Base-by-base conservation (phyloP, 306 rosid genomes). In the Cajanus cajan region DNA sequence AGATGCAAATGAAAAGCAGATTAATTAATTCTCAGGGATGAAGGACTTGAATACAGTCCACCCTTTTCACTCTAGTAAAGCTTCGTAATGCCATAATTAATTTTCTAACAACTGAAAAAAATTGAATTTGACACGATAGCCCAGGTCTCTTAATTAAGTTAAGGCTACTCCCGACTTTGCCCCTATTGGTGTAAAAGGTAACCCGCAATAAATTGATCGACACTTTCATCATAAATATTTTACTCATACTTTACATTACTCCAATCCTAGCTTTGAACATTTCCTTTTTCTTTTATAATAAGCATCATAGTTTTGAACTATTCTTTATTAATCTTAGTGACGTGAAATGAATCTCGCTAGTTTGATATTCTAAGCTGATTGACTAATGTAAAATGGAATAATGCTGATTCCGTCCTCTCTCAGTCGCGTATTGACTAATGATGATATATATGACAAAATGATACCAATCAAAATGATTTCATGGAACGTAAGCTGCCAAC, bases 401-500 rank as follows among this genome's bases (percentile, higher is more conserved):
- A 72, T 72, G 77, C 37, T 71, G 77, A 51, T 51, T 71, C 64
- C 18, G 34, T 11, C 2, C 22, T n/a, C n/a, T n/a, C n/a, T n/a
- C n/a, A n/a, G n/a, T n/a, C n/a, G 68, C 72, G 71, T 59, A 8
- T 21, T 5, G 62, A 16, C 68, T 71, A 16, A 50, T 19, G 5
- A 3, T 63, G 2, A 54, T 4, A 21, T 4, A 33, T 22, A 5
- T 36, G 18, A 61, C 45, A 8, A 39, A 81, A 66, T 73, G 65
- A 31, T 31, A 40, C 24, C 40, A 37, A n/a, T 16, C 5, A 12
- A 83, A 63, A 63, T 36, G 43, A 19, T 19, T 61, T 61, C 4
- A 62, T 62, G 43, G 58, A 57, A 83, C 64, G 65, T 68, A 85
- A 67, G 68, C 84, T 19, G 88, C 92, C 92, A 81, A 87, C 84